Conservation (phyloP, 2,329 filamentous ascomycete genomes). For the Piedraia hortae region DNA sequence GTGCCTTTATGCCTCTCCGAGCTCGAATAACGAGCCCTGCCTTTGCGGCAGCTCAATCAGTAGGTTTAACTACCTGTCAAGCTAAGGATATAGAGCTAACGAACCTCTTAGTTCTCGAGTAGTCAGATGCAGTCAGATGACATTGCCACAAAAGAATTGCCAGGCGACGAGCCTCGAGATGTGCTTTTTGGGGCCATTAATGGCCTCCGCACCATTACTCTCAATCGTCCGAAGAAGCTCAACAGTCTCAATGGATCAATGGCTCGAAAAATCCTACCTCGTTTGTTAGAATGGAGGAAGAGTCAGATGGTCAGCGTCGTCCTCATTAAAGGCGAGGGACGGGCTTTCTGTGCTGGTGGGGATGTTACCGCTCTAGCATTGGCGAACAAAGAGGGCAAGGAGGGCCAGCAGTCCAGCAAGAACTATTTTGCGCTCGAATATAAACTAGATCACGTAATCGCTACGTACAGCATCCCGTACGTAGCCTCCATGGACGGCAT, state of each 20-base stretch:
- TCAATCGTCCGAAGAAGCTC: slow-evolving; percentile 76
- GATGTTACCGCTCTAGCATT: slow-evolving; percentile 59
- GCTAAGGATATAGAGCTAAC: no score
- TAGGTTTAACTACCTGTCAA: no score
- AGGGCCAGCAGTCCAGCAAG: slow-evolving; percentile 46
- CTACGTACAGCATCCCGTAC: slow-evolving; percentile 79
- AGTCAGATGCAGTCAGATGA: no score
- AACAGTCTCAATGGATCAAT: slow-evolving; percentile 88
- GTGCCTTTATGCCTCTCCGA: no score
- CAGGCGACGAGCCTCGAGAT: slow-evolving; percentile 56
- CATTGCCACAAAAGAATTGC: slow-evolving; percentile 24
- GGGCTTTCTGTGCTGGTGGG: slow-evolving; percentile 76
- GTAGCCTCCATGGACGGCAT: slow-evolving; percentile 92
- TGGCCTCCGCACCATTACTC: slow-evolving; percentile 71
- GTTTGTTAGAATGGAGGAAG: slow-evolving; percentile 78
- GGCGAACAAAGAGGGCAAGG: slow-evolving; percentile 37
- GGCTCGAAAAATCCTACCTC: slow-evolving; percentile 77
- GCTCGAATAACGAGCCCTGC: no score
- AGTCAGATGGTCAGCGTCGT: slow-evolving; percentile 83
- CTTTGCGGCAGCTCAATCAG: no score
- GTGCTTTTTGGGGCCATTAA: slow-evolving; percentile 76
- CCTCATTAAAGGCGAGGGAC: slow-evolving; percentile 70
- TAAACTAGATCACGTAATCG: slow-evolving; percentile 80
- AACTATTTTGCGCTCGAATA: slow-evolving; percentile 92
- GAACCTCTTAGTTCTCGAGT: no score